These are phyloP conservation scores for Neurospora africana DNA, from an alignment of 495 filamentous ascomycete genomes.

Conservation along the genomic window DNA sequence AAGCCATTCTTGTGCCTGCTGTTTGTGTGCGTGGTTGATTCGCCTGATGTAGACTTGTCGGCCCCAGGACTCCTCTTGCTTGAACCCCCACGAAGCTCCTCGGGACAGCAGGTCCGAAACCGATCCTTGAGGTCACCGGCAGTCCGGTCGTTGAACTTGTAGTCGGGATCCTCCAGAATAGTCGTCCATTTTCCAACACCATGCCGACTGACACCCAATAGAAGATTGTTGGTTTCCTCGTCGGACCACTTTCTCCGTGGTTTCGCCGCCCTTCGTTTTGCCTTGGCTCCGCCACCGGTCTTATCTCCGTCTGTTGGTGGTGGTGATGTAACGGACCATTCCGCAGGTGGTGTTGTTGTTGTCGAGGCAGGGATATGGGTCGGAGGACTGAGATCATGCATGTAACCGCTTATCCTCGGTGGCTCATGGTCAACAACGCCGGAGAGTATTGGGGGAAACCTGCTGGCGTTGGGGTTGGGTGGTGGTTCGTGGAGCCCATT, in stretches of 20 bases:
- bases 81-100: conserved; percentile 32
- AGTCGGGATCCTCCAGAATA: conserved; percentile 65
- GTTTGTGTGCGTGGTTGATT: conserved; percentile 6
- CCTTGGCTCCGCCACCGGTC: conserved; percentile 21
- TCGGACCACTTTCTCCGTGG: conserved; percentile 65
- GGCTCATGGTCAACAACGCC: conserved; percentile 34
- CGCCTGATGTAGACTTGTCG: background rate
- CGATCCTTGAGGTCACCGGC: conserved; percentile 80
- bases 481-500: conserved; percentile 69
- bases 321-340: background rate
- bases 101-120: conserved; percentile 68
- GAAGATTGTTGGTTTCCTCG: conserved; percentile 66
- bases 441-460: conserved; percentile 62
- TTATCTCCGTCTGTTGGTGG: conserved; percentile 6
- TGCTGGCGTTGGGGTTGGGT: conserved; percentile 59
- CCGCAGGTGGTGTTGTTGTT: background rate
- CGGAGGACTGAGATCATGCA: conserved; percentile 16
- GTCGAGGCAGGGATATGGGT: conserved; percentile 3
- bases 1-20: conserved; percentile 25
- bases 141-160: conserved; percentile 63
- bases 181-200: conserved; percentile 83
- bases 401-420: conserved; percentile 3
- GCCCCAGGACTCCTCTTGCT: conserved; percentile 16
- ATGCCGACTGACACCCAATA: conserved; percentile 68
- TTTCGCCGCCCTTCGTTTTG: conserved; percentile 33